These are phyloP conservation scores for Viridothelium virens DNA, from an alignment of 495 filamentous ascomycete genomes.

Conservation along the genomic window DNA sequence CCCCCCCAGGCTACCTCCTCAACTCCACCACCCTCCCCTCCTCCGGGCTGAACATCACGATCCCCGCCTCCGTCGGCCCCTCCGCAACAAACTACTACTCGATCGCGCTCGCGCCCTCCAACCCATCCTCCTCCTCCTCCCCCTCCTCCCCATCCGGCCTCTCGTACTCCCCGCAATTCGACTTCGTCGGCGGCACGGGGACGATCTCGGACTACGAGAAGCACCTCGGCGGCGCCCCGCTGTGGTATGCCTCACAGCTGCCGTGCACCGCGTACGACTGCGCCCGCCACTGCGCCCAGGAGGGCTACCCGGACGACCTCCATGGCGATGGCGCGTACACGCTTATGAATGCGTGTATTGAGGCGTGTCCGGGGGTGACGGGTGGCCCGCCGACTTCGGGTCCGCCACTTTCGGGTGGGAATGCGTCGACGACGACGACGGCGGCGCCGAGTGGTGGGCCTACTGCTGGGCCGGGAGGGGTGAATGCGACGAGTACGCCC, in stretches of 20 bases:
- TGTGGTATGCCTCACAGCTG: conserved; percentile 20
- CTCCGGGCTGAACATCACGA: conserved; percentile 19
- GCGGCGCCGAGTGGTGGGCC: not conserved
- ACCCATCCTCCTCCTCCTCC: conserved; percentile 4
- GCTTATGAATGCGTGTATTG: conserved; percentile 17
- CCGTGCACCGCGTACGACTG: conserved; percentile 26
- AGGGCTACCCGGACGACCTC: conserved; percentile 20
- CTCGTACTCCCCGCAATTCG: conserved; percentile 22
- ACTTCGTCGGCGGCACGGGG: conserved; percentile 19
- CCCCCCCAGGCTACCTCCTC: conserved; percentile 23
- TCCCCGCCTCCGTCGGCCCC: conserved; percentile 26
- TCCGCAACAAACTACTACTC: conserved; percentile 22
- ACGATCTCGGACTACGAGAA: conserved; percentile 20
- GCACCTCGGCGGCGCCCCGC: conserved; percentile 18
- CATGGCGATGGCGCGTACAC: conserved; percentile 14
- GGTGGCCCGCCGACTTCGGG: conserved; percentile 1
- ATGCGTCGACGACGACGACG: not conserved
- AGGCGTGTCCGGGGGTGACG: conserved; percentile 22
- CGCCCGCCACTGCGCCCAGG: conserved; percentile 22
- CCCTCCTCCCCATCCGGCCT: too few relatives aligned
- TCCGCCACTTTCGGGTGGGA: conserved; percentile 6
- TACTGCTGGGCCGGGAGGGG: not conserved
- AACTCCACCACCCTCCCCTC: conserved; percentile 22
- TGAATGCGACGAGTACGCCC: not conserved
- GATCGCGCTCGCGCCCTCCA: conserved; percentile 19